Evolutionary conservation across 352 stramenopile species (phyloP), one percentile per base, ranked within the genome.

Genomic region (Globisporangium rhizosaccharum): DNA sequence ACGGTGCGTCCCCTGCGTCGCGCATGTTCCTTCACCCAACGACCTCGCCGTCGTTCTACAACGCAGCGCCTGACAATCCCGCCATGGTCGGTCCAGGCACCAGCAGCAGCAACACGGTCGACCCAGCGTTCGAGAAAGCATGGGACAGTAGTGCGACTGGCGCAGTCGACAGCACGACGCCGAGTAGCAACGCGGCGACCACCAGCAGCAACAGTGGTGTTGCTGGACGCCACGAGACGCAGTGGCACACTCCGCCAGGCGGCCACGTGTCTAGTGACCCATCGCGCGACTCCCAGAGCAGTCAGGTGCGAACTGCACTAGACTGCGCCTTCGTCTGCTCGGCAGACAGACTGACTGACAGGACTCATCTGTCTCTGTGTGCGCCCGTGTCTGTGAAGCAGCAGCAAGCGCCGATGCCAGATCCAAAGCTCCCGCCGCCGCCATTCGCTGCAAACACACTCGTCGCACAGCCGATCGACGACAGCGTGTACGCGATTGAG

Each of bases 1-100:
- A 67, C n/a, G 23, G n/a, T 11, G 42, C 53, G 6, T 11, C 51
- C 9, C n/a, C 30, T 1, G 20, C 18, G 46, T 72, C 77, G 26
- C 76, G 78, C 57, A 83, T 85, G 78, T 88, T 88, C 51, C 64
- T 76, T 41, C 66, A 85, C 41, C 76, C 72, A 41, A 76, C 74
- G 12, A 73, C 71, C 51, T 79, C 78, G 28, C 72, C 74, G 18
- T 88, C 78, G 37, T 88, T 88, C 59, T 83, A 87, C 63, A 66
- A 75, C 14, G 72, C 71, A 20, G 68, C 73, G 7, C 71, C 82
- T 53, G 73, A 87, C 36, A 66, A 62, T 0, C 72, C 76, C 4
- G 55, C 72, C 0, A 59, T 79, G 26, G 73, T 70, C 26, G 51
- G 65, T 44, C 63, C 54, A 12, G 72, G 14, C 14, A 15, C n/a